A percentile compares a stretch with the other conserved stretches of the same genome.
phyloP scores from a whole-genome alignment of 257 asterid species.

The Avicennia marina region DNA sequence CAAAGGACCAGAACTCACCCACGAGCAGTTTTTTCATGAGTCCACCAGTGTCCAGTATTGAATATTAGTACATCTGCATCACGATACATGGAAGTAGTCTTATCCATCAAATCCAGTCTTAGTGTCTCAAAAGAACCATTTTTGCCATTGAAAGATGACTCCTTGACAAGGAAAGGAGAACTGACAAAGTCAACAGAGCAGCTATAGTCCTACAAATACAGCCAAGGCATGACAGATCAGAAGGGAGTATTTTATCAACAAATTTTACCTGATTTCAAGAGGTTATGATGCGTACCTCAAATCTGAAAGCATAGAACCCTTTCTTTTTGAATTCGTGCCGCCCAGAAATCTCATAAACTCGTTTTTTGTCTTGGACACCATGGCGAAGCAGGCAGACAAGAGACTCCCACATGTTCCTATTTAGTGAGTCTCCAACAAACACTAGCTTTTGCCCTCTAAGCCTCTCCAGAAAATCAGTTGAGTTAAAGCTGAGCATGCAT shows the following conservation, averaged over 20 bases:
- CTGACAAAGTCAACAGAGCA: constrained; percentile 85
- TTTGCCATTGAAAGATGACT: constrained; percentile 46
- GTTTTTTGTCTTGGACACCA: constrained; percentile 55
- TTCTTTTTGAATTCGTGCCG: constrained; percentile 82
- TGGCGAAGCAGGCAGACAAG: constrained; percentile 85
- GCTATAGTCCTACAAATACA: constrained; percentile 66
- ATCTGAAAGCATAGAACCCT: constrained; percentile 85
- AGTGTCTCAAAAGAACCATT: constrained; percentile 74
- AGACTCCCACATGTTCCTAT: constrained; percentile 98
- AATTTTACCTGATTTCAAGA: no score
- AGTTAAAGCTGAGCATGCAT: constrained; percentile 53
- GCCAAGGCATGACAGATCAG: background rate
- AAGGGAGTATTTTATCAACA: no score
- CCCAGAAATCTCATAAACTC: constrained; percentile 86
- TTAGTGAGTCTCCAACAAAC: constrained; percentile 86
- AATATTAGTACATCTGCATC: constrained; percentile 86
- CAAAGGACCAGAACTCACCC: constrained; percentile 82
- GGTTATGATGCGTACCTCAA: constrained; percentile 48
- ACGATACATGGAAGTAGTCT: constrained; percentile 67
- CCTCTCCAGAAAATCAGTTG: constrained; percentile 82
- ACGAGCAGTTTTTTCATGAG: constrained; percentile 90
- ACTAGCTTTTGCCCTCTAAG: constrained; percentile 73
- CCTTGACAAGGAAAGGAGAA: constrained; percentile 81
- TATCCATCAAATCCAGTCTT: constrained; percentile 83
- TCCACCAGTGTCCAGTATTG: constrained; percentile 99